Evolutionary conservation across 139 green algal species (phyloP), one percentile per base, ranked within the genome.

Genomic region (Haematococcus lacustris): DNA sequence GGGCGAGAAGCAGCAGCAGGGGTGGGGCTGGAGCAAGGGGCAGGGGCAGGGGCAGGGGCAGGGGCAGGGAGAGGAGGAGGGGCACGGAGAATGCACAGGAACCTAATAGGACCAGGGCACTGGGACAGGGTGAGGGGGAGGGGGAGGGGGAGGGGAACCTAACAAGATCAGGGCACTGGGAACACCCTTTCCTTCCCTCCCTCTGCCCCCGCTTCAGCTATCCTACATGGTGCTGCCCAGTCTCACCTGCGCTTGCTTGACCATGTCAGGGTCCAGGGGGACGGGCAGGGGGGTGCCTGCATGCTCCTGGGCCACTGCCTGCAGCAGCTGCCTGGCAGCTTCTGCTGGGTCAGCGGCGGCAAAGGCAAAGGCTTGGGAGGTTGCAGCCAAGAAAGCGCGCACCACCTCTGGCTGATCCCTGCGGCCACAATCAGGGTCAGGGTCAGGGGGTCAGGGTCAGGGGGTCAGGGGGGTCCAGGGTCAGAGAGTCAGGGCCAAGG

Each of bases 351-450:
- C 62, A 1, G 65, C 62, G 0, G 85, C 87, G 9, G 90, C 90
- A 50, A 53, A 86, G 35, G 79, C 47, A 71, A 85, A 94, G 4
- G 84, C 91, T 41, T 76, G 71, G 1, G 84, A 76, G 7, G 85
- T 89, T 1, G 89, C 89, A 4, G 68, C 77, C 39, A 95, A 63
- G 71, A 95, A 90, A 1, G 51, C 43, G 2, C 51, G 71, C 1
- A 90, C 71, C 1, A 70, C 35, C 3, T 83, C 71, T 7, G 76
- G 37, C 33, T 89, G 50, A 1, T 78, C 34, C 32, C 80, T 88
- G 75, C 69, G 9, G 6, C 6, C 32, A 33, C 21, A 6, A 39
- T 13, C 28, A 53, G 17, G 9, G 35, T 5, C 32, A 23, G 4
- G 5, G 13, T 25, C 13, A 53, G 40, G n/a, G 23, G 66, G 40